Base-by-base conservation (phyloP, 345 rosid genomes). In the Mangifera indica region DNA sequence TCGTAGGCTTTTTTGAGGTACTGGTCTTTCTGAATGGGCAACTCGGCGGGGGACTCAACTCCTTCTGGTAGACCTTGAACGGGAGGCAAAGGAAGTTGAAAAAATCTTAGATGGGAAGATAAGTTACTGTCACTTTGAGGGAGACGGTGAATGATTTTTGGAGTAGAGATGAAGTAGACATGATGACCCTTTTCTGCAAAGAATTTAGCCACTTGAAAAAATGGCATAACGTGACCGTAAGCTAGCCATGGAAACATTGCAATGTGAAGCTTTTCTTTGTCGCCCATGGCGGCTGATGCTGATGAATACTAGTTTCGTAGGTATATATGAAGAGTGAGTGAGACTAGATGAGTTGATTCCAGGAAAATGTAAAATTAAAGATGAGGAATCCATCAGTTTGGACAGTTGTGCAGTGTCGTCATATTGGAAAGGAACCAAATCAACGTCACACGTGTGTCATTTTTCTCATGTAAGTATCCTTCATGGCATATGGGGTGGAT, bases 191-290 rank as follows among this genome's bases (percentile, higher is more conserved):
- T 71, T 44, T 24, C 44, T n/a, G 59, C 66, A 0, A 71, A 51
- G 46, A 71, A 71, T 55, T 15, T 60, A 15, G 74, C 44, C 48
- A 71, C 59, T 51, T 48, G 20, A 29, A 61, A 37, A 71, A 58
- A 71, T 18, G 74, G 67, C 58, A 46, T 60, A 18, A 61, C 3
- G 32, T 71, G 74, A 4, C 74, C 74, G 29, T 60, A 71, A 44
- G 74, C 74, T 10, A 71, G 66, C 74, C 74, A 71, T 48, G 75
- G 74, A 21, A 48, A 42, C 10, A 49, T 10, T n/a, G 67, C 74
- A 5, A 71, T 21, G 51, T 61, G 74, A 37, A 71, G 67, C 42
- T 29, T 61, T 49, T 40, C 18, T 45, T 18, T 10, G 37, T 24
- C 9, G 32, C 57, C 56, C 57, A 53, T 51, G 22, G 55, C 0